Evolutionary conservation across 2,329 filamentous ascomycete genomes (phyloP), one percentile per base, ranked within the genome.

Genomic region (Orbilia oligospora): DNA sequence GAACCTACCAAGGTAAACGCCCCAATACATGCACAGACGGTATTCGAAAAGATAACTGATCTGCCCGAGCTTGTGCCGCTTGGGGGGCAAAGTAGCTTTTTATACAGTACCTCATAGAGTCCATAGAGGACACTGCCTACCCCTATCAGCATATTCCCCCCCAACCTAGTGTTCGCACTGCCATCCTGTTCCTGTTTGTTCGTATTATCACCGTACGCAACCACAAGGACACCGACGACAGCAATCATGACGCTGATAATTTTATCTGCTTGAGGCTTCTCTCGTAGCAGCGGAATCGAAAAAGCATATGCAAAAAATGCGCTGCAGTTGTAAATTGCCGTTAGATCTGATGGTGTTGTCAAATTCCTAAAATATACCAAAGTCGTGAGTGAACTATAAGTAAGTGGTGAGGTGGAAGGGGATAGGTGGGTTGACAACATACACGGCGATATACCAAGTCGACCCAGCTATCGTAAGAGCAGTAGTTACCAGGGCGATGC

Each of bases 271-370:
- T 93, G 90, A 12, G 97, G 86, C 81, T 92, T 93, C 84, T 99
- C 96, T 72, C 92, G 90, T 1, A 99, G 87, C 18, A 99, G 85
- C 0, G 94, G 94, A 53, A 99, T 94, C 55, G 93, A 97, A 84
- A 99, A 99, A 12, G 93, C 95, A 83, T 99, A 99, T 61, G 96
- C 96, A 84, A 99, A 99, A 85, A 99, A 99, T 75, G 96, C 95
- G 67, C 93, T 97, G 87, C 96, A 99, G 86, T 99, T 99, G 88
- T 99, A 99, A 82, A 99, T 99, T 68, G 96, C 96, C 0, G 96
- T 99, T 82, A 99, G 86, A 84, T 99, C 96, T 81, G 92, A 94
- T 1, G 96, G 92, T 2, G 93, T 97, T 0, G 96, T 99, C 87
- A 97, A 86, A 85, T 93, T 93, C 12, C 75, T 78, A 18, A 22